phyloP scores from a whole-genome alignment of 2,329 filamentous ascomycete genomes.

The Cercospora canescens region DNA sequence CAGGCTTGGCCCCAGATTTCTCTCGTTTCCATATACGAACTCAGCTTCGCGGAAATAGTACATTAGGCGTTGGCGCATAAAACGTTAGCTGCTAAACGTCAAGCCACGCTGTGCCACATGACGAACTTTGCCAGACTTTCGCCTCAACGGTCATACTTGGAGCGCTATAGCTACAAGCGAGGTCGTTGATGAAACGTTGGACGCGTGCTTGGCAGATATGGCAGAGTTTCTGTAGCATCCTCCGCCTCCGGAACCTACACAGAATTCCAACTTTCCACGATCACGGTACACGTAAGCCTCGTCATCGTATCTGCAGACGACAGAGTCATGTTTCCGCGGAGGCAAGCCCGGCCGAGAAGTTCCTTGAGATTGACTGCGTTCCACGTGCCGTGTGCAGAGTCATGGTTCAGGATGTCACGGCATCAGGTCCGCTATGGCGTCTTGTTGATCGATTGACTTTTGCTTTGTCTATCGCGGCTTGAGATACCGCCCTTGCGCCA shows the following conservation, averaged over 20 bases:
- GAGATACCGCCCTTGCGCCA: slow-evolving; percentile 58
- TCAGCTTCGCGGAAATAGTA: neutral
- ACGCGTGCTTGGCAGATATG: neutral
- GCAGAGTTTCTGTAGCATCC: neutral
- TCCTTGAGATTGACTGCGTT: neutral
- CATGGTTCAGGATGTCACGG: neutral
- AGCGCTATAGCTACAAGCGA: neutral
- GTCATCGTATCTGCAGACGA: neutral
- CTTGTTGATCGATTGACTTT: neutral
- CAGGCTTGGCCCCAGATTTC: too few relatives aligned
- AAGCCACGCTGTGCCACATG: neutral
- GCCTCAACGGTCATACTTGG: neutral
- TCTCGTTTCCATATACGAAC: neutral
- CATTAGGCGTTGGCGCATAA: neutral
- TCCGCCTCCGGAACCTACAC: neutral
- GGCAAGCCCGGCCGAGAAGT: neutral
- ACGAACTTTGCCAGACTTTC: neutral
- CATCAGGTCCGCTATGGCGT: neutral
- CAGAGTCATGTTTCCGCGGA: neutral
- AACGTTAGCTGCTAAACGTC: neutral
- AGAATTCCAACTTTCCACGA: neutral
- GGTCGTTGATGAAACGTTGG: neutral
- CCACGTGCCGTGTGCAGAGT: neutral
- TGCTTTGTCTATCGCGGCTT: slow-evolving; percentile 32
- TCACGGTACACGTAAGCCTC: neutral